These are phyloP conservation scores for Elymus sibiricus DNA, from an alignment of 176 grass and related monocot genomes.

Conservation along the genomic window DNA sequence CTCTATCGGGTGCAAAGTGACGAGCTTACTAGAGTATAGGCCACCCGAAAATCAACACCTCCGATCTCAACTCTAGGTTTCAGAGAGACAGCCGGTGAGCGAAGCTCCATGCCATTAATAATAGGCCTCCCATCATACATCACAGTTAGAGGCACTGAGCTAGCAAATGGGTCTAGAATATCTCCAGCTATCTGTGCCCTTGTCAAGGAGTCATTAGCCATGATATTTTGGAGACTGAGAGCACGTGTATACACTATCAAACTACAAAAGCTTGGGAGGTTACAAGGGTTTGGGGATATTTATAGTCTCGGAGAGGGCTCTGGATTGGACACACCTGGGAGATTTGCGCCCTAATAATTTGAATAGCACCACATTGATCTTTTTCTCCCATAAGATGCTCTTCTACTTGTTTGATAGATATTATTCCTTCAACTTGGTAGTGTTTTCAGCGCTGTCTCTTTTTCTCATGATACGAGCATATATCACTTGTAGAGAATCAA, in stretches of 20 bases:
- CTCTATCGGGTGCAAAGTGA: slow-evolving; percentile 26
- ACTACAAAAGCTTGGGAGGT: slow-evolving; percentile 15
- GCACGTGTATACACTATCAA: slow-evolving; percentile 4
- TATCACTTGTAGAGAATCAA: background rate
- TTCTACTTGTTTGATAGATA: slow-evolving; percentile 33
- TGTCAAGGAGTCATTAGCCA: slow-evolving; percentile 59
- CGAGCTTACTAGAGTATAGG: slow-evolving; percentile 80
- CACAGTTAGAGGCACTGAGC: slow-evolving; percentile 46
- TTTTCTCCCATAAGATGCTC: slow-evolving; percentile 15
- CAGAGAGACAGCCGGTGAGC: slow-evolving; percentile 36
- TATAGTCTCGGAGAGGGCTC: slow-evolving; percentile 20
- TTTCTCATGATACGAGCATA: background rate
- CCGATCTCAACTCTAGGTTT: slow-evolving; percentile 69
- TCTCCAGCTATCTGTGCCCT: slow-evolving; percentile 62
- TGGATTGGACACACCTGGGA: background rate
- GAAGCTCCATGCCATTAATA: slow-evolving; percentile 69
- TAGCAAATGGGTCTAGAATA: slow-evolving; percentile 60
- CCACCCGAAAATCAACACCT: slow-evolving; percentile 62
- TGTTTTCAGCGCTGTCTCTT: background rate
- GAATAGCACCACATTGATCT: background rate
- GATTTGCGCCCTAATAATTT: slow-evolving; percentile 15
- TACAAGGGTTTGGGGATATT: slow-evolving; percentile 15
- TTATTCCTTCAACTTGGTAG: background rate
- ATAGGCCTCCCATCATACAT: slow-evolving; percentile 59
- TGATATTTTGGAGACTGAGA: slow-evolving; percentile 2